phyloP scores from a whole-genome alignment of 352 stramenopile genomes.

The Pythium pyrilobum region DNA sequence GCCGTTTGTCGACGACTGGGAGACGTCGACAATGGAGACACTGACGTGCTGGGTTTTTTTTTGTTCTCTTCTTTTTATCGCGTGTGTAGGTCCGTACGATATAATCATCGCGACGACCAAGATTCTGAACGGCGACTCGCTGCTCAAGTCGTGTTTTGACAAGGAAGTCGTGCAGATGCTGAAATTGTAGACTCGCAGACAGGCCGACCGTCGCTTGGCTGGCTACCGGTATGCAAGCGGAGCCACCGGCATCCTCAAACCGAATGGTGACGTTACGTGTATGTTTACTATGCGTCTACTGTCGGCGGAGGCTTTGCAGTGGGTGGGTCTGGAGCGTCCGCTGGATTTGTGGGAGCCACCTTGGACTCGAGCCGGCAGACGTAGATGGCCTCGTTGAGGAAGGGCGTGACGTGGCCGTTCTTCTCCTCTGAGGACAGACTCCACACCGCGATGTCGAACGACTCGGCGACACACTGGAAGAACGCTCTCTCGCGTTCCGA shows the following conservation, averaged over 20 bases:
- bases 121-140: constrained; percentile 81
- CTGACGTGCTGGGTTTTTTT: not conserved
- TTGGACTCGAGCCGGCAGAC: constrained; percentile 19
- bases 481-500: constrained; percentile 40
- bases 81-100: constrained; percentile 64
- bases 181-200: constrained; percentile 35
- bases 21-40: not conserved
- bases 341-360: no score
- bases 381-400: constrained; percentile 39
- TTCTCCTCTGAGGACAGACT: not conserved
- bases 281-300: no score
- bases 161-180: constrained; percentile 77
- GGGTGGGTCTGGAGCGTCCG: no score
- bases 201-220: no score
- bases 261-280: no score
- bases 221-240: no score
- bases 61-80: constrained; percentile 1
- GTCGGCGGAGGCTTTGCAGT: no score
- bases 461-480: constrained; percentile 26
- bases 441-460: constrained; percentile 39
- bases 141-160: constrained; percentile 86
- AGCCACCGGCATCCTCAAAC: no score
- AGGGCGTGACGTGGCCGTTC: constrained; percentile 16
- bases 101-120: constrained; percentile 94
- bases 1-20: not conserved